Evolutionary conservation across 352 stramenopile species (phyloP), one percentile per base, ranked within the genome.

Genomic region (Pythium dissimile): DNA sequence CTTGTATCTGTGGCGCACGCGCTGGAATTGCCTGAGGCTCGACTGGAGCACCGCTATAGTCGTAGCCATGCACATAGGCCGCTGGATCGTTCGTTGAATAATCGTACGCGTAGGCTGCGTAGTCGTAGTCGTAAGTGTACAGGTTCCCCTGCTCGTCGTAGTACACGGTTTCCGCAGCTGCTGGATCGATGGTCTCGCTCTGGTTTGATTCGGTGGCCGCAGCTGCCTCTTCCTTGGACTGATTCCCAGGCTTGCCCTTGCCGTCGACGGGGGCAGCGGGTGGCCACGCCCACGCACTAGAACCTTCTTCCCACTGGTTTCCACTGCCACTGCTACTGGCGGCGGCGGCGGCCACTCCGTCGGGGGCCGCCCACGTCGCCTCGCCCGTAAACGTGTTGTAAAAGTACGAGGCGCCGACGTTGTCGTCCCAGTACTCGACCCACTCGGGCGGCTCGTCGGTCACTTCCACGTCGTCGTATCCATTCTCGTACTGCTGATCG

Each of bases 371-470:
- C 81, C 81, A 91, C n/a, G 74, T 86, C 0, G 77, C 77, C 23
- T 88, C 78, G 2, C 81, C 81, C 1, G 81, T 91, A 42, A 71
- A 66, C 11, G 68, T 69, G 55, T 89, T 89, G 64, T 89, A 85
- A 28, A 80, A 91, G 56, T 91, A 91, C 35, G 69, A 73, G 21
- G 77, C 61, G 1, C 69, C 77, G 8, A 78, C 75, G 50, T 75
- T 86, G 32, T 86, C 80, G 54, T 89, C 80, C 77, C 80, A 89
- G 62, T 78, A 88, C 64, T 88, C 77, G 47, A 88, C 65, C 80
- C 80, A 89, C 30, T 85, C 77, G 13, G 56, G 60, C 13, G 49
- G 35, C 6, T 73, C 62, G 2, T 55, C 57, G 6, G 67, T 45
- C 12, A 54, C 41, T 3, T 26, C 28, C 18, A 48, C 35, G 16